Base-by-base conservation (phyloP, 352 stramenopile species). In the Phytophthora hybrid region DNA sequence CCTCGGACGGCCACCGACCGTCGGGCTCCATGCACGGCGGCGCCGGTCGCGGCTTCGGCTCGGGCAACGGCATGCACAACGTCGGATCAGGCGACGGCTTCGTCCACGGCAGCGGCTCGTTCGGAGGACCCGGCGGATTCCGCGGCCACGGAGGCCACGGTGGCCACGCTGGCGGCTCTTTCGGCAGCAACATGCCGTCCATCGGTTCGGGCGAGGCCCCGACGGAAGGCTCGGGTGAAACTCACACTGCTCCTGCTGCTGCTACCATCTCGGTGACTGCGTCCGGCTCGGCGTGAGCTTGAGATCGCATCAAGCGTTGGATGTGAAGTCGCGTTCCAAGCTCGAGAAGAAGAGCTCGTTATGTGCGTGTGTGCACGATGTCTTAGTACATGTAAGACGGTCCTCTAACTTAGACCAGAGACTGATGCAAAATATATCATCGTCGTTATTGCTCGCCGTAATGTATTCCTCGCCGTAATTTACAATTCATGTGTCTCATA, bases 51-150 rank as follows among this genome's bases (percentile, higher is more conserved):
- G 60, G 60, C 19, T 47, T 41, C 44, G 53, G 61, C 14, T 74
- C 68, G 32, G 60, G 68, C n/a, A 44, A 74, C 34, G 61, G 61
- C 23, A 70, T 70, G 60, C 68, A 70, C 5, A 70, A 74, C 54
- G 68, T 74, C 26, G 68, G 68, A 11, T 74, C 68, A 14, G 68
- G 54, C 16, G 60, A 70, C 13, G 68, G 54, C 8, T 64, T 64
- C 44, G 39, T 34, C 5, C 23, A 31, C 10, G 68, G 34, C 13
- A 66, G 44, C 23, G 68, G 68, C 34, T 74, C 61, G 4, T 74
- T 70, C 26, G 61, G 59, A 39, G 59, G 67, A 3, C 67, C 63
- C 37, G 8, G 32, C 10, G 44, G 46, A 9, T 47, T 56, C 18
- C 47, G 51, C n/a, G 44, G 66, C 8, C 58, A 23, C 11, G 59